These are phyloP conservation scores for Erythrobasidium hasegawianum DNA, from an alignment of 1,284 basidiomycete species.

Conservation along the genomic window DNA sequence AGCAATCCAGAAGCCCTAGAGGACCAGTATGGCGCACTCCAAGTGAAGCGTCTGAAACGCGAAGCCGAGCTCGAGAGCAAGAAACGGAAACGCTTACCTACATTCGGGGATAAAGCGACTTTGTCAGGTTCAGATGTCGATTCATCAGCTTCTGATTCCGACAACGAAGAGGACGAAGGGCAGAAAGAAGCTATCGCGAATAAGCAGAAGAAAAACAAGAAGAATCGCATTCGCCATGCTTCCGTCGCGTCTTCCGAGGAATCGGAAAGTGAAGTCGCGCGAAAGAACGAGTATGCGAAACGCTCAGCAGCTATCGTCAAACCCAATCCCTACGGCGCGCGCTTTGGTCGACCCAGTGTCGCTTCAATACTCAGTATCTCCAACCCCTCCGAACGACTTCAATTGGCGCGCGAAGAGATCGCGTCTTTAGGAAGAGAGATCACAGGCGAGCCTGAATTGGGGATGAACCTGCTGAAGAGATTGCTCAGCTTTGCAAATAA, in stretches of 20 bases:
- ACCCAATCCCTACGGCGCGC: conserved; percentile 41
- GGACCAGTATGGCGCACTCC: conserved; percentile 62
- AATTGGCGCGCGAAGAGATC: conserved; percentile 61
- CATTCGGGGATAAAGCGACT: conserved; percentile 4
- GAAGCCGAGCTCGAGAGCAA: conserved; percentile 66
- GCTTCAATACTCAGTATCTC: conserved; percentile 82
- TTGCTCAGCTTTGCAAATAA: conserved; percentile 76
- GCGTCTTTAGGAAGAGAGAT: conserved; percentile 54
- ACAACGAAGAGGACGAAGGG: conserved; percentile 26
- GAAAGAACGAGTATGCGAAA: conserved; percentile 30
- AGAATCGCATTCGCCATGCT: conserved; percentile 13
- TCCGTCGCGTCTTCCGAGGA: neutral
- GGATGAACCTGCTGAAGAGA: conserved; percentile 76
- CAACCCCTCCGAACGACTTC: conserved; percentile 59
- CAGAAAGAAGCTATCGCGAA: conserved; percentile 16
- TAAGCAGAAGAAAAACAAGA: conserved; percentile 16
- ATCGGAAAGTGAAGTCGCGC: conserved; percentile 32
- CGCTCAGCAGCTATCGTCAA: conserved; percentile 25
- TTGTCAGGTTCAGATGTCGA: conserved; percentile 6
- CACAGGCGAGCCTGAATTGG: conserved; percentile 42
- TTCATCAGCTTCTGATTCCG: neutral
- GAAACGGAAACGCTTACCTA: conserved; percentile 64
- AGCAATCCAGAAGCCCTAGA: conserved; percentile 68
- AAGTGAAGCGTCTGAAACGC: conserved; percentile 62
- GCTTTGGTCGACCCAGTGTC: conserved; percentile 58